Percentiles rank a stretch among this genome's conserved stretches.
phyloP scores from a whole-genome alignment of 352 stramenopile species.

The Phytophthora cryptogea region DNA sequence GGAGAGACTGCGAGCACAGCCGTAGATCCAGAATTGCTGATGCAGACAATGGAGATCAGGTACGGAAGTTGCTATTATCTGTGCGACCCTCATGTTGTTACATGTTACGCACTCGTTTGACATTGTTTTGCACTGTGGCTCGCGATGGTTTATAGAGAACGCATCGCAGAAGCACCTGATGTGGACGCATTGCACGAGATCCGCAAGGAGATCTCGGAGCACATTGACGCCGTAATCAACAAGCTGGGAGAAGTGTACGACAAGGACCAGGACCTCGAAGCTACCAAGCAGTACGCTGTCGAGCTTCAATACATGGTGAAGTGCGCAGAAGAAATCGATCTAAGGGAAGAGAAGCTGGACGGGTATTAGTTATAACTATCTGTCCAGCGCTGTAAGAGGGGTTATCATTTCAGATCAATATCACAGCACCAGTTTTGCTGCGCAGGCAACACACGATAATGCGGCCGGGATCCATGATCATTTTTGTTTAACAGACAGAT shows the following conservation, averaged over 20 bases:
- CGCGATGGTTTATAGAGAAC: conserved; percentile 48
- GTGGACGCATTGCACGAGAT: conserved; percentile 61
- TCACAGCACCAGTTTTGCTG: conserved; percentile 13
- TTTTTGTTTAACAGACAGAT: conserved; percentile 6
- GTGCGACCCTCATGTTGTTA: background rate
- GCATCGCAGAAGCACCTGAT: conserved; percentile 62
- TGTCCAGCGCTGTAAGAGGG: conserved; percentile 8
- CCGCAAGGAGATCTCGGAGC: conserved; percentile 58
- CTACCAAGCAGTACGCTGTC: conserved; percentile 70
- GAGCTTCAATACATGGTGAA: conserved; percentile 90
- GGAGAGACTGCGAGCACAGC: conserved; percentile 74
- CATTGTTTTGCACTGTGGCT: background rate
- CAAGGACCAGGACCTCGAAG: conserved; percentile 70
- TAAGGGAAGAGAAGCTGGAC: conserved; percentile 76
- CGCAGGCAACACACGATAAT: conserved; percentile 1
- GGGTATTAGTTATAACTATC: conserved; percentile 24
- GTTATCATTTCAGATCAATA: conserved; percentile 15
- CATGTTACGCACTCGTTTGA: conserved; percentile 9
- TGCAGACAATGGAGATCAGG: conserved; percentile 89
- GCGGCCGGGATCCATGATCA: conserved; percentile 2
- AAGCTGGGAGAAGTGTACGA: conserved; percentile 83
- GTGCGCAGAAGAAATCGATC: conserved; percentile 80
- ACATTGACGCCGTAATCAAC: conserved; percentile 75
- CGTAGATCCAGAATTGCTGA: conserved; percentile 76
- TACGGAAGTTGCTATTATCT: conserved; percentile 17